Evolutionary conservation across 2,329 filamentous ascomycete genomes (phyloP).

Genomic region (Helicocarpus griseus): DNA sequence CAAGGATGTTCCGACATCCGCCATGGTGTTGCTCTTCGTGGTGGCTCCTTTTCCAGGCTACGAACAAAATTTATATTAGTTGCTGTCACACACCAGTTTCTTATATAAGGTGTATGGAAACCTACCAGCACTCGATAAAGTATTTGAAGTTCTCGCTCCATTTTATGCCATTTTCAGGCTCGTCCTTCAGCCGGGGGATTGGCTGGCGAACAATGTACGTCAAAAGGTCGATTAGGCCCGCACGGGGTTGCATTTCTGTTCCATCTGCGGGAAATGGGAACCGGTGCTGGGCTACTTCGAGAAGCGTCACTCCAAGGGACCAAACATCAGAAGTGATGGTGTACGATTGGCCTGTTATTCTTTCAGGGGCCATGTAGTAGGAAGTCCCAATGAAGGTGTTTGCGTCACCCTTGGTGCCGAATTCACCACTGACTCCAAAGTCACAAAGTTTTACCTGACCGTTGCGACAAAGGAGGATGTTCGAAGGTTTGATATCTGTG

Average conservation of each 20-base stretch:
- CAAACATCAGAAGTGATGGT: constrained; percentile 98
- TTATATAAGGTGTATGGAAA: constrained; percentile 20
- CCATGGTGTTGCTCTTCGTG: constrained; percentile 84
- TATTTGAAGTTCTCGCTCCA: constrained; percentile 99
- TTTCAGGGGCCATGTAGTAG: constrained; percentile 98
- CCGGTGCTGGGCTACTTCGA: constrained; percentile 98
- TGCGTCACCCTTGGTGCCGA: constrained; percentile 95
- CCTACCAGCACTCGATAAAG: constrained; percentile 98
- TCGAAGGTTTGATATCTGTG: constrained; percentile 89
- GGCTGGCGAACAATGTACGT: constrained; percentile 96
- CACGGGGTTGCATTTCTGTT: constrained; percentile 86
- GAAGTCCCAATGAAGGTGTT: constrained; percentile 98
- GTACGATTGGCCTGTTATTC: constrained; percentile 94
- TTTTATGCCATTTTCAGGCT: constrained; percentile 76
- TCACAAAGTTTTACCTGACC: constrained; percentile 97
- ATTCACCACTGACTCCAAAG: constrained; percentile 95
- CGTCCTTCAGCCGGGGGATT: constrained; percentile 91
- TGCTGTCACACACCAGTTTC: neutral
- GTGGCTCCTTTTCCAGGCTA: constrained; percentile 88
- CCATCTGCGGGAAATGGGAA: constrained; percentile 98
- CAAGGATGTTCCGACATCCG: constrained; percentile 98
- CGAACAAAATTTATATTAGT: neutral
- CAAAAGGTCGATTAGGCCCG: constrained; percentile 85
- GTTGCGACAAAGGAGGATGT: constrained; percentile 84
- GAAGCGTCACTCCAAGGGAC: constrained; percentile 89